Conservation (phyloP, 257 asterid species). For the Solanum gracilifrons region DNA sequence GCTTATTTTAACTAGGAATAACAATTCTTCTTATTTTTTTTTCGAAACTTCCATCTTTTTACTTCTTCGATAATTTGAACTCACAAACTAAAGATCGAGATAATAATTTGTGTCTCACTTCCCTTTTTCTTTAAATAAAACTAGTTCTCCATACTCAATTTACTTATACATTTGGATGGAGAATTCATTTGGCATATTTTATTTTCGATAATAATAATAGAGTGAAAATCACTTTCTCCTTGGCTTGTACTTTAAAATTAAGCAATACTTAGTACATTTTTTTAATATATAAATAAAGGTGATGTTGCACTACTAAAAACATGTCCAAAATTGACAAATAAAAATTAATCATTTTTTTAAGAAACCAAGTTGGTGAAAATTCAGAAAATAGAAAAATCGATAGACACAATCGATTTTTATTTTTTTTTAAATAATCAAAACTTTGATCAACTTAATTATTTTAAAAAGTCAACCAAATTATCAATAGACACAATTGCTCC, state of each 20-base stretch:
- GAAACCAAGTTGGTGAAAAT: too few species aligned
- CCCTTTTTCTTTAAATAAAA: too few species aligned
- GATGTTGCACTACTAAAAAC: background rate
- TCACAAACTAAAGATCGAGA: background rate
- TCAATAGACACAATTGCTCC: too few species aligned
- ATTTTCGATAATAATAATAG: background rate
- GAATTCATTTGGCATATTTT: background rate
- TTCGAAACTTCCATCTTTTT: rapidly evolving
- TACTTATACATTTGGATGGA: background rate
- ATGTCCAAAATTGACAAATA: background rate
- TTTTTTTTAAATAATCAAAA: background rate
- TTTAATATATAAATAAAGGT: background rate
- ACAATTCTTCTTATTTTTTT: background rate
- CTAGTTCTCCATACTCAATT: background rate
- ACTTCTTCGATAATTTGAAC: background rate
- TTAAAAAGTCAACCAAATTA: too few species aligned
- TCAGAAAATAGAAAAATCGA: background rate
- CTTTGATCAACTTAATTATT: background rate
- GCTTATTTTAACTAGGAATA: background rate
- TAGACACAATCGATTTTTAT: background rate
- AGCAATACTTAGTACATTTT: background rate
- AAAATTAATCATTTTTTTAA: too few species aligned
- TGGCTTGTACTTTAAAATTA: background rate
- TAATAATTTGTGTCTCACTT: background rate
- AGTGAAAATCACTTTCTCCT: background rate